A percentile compares a stretch with the other conserved stretches of the same genome.
Conservation (phyloP, 2,329 filamentous ascomycete genomes). For the Diaporthe longicolla region DNA sequence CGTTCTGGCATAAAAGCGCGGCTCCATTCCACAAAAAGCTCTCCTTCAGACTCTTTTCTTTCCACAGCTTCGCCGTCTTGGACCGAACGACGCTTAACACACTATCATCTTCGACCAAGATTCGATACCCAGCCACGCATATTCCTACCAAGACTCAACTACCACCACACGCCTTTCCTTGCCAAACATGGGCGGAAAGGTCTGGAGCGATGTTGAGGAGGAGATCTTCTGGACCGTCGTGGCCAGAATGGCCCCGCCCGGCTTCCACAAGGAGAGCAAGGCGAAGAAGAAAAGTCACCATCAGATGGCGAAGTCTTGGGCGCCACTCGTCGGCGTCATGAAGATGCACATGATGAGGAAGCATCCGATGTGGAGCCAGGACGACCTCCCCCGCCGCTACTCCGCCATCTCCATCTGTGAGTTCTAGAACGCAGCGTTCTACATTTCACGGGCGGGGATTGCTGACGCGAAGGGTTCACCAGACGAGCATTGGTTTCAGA, state of each 20-base stretch:
- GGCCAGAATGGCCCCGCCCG: neutral
- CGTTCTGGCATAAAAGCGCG: conserved; percentile 24
- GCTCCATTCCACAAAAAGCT: neutral
- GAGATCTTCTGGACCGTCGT: neutral
- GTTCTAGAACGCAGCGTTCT: conserved; percentile 37
- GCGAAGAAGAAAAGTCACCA: conserved; percentile 62
- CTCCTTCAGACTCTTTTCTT: neutral
- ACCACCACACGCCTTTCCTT: neutral
- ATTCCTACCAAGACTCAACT: neutral
- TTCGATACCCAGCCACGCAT: neutral
- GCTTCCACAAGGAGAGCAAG: neutral
- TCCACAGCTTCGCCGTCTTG: neutral
- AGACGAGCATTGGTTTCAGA: conserved; percentile 54
- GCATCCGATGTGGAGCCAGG: conserved; percentile 41
- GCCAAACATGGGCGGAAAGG: neutral
- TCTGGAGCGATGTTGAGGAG: neutral
- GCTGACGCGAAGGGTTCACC: neutral
- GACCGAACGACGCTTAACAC: neutral
- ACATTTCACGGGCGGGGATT: conserved; percentile 17
- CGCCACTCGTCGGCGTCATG: neutral
- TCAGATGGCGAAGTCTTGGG: conserved; percentile 40
- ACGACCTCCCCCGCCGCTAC: conserved; percentile 47
- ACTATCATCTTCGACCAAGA: neutral
- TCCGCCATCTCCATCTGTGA: conserved; percentile 49
- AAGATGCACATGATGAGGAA: neutral